phyloP scores from a whole-genome alignment of 768 basidiomycete genomes.

The Lentinula guzmanii region DNA sequence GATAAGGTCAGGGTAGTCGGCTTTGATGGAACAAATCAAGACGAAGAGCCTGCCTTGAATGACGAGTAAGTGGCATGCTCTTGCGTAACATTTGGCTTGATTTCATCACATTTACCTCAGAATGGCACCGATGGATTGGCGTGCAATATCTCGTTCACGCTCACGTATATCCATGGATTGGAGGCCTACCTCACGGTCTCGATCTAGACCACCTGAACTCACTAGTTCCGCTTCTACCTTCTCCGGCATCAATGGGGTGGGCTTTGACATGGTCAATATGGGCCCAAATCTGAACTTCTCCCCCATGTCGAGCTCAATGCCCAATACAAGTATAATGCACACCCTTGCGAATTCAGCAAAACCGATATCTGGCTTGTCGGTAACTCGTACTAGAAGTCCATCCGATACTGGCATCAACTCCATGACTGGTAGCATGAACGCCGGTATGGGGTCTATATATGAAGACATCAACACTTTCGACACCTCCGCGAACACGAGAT shows the following conservation, averaged over 20 bases:
- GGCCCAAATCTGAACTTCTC: slow-evolving; percentile 35
- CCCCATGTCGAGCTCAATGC: slow-evolving; percentile 15
- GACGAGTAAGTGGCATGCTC: slow-evolving; percentile 57
- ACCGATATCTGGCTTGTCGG: slow-evolving; percentile 30
- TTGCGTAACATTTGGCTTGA: slow-evolving; percentile 10
- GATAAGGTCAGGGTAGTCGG: slow-evolving; percentile 72
- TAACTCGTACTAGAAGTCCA: slow-evolving; percentile 41
- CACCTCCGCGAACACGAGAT: slow-evolving; percentile 23
- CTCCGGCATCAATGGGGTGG: slow-evolving; percentile 30
- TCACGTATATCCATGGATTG: slow-evolving; percentile 92
- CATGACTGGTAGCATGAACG: slow-evolving; percentile 15
- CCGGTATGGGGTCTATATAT: slow-evolving; percentile 41
- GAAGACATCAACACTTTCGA: slow-evolving; percentile 39
- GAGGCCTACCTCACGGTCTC: slow-evolving; percentile 72
- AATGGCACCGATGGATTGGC: slow-evolving; percentile 84
- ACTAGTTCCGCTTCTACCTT: slow-evolving; percentile 27
- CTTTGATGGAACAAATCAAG: slow-evolving; percentile 73
- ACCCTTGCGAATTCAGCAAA: slow-evolving; percentile 16
- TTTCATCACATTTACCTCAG: slow-evolving; percentile 21
- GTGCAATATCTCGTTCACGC: slow-evolving; percentile 84
- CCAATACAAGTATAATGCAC: slow-evolving; percentile 27
- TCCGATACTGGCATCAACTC: background rate
- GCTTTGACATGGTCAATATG: slow-evolving; percentile 13
- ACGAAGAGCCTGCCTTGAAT: slow-evolving; percentile 39
- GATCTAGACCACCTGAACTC: slow-evolving; percentile 66